These are phyloP conservation scores for Phytopythium cucurbitacearum DNA, from an alignment of 352 stramenopile genomes.

Conservation along the genomic window DNA sequence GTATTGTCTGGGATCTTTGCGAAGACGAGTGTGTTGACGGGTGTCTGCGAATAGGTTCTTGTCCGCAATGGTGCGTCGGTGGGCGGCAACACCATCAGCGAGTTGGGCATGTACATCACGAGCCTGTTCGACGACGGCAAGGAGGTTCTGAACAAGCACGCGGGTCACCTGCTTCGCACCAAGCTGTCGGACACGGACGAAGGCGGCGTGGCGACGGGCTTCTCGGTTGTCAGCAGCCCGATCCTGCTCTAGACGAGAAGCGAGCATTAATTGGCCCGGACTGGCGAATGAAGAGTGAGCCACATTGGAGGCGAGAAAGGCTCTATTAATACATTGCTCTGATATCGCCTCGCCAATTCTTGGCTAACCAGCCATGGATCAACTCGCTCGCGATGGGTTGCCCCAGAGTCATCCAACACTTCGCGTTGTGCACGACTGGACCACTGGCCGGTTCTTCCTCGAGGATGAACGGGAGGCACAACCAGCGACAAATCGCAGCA, in stretches of 20 bases:
- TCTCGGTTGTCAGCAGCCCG: slow-evolving; percentile 91
- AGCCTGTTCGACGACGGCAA: slow-evolving; percentile 72
- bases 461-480: slow-evolving; percentile 12
- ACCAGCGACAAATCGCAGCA: not conserved
- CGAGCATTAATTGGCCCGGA: not conserved
- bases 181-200: slow-evolving; percentile 96
- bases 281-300: not conserved
- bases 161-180: slow-evolving; percentile 94
- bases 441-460: slow-evolving; percentile 46
- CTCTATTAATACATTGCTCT: too few species aligned
- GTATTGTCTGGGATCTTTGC: slow-evolving; percentile 6
- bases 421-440: slow-evolving; percentile 39
- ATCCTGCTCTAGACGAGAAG: slow-evolving; percentile 68
- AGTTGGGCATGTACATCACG: slow-evolving; percentile 95
- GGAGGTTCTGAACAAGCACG: slow-evolving; percentile 92
- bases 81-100: slow-evolving; percentile 87
- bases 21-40: too few species aligned
- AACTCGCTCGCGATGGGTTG: not conserved
- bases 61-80: slow-evolving; percentile 69
- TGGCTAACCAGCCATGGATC: too few species aligned
- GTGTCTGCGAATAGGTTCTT: slow-evolving; percentile 35
- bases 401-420: slow-evolving; percentile 12
- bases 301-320: too few species aligned
- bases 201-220: slow-evolving; percentile 94
- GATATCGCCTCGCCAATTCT: too few species aligned